Conservation (phyloP, 2,329 filamentous ascomycete species). For the Pyricularia pennisetigena region DNA sequence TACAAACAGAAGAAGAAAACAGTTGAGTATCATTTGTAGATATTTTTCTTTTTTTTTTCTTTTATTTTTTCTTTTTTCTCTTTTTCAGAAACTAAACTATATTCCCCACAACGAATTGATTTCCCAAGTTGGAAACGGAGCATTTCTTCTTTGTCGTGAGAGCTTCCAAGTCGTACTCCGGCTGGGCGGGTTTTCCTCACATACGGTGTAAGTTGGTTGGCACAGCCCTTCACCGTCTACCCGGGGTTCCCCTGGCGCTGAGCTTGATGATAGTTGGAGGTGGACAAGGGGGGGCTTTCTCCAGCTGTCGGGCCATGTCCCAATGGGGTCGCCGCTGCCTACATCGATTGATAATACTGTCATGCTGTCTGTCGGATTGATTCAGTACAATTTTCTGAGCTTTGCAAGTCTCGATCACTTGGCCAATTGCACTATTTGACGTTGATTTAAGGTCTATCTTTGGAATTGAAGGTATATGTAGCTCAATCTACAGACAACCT, state of each 20-base stretch:
- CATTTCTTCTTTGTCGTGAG: not conserved
- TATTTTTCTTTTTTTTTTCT: too few species aligned
- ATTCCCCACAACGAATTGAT: not conserved
- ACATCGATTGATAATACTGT: not conserved
- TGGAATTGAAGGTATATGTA: too few species aligned
- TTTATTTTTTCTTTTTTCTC: too few species aligned
- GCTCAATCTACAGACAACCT: not conserved
- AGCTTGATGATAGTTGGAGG: not conserved
- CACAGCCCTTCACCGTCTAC: not conserved
- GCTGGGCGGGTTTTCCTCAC: not conserved
- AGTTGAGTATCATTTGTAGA: too few species aligned
- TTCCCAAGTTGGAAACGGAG: not conserved
- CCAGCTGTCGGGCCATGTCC: not conserved
- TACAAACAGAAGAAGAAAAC: not conserved
- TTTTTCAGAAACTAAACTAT: not conserved
- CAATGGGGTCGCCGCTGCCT: not conserved
- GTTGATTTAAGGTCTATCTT: too few species aligned
- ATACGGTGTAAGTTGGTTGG: not conserved
- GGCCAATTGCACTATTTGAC: not conserved
- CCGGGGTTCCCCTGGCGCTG: not conserved
- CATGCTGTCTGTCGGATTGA: too few species aligned
- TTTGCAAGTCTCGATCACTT: not conserved
- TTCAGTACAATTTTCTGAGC: not conserved
- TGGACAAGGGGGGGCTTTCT: not conserved
- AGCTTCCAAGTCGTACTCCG: not conserved